phyloP scores from a whole-genome alignment of 1,284 basidiomycete genomes.

The Cutaneotrichosporon cavernicola region DNA sequence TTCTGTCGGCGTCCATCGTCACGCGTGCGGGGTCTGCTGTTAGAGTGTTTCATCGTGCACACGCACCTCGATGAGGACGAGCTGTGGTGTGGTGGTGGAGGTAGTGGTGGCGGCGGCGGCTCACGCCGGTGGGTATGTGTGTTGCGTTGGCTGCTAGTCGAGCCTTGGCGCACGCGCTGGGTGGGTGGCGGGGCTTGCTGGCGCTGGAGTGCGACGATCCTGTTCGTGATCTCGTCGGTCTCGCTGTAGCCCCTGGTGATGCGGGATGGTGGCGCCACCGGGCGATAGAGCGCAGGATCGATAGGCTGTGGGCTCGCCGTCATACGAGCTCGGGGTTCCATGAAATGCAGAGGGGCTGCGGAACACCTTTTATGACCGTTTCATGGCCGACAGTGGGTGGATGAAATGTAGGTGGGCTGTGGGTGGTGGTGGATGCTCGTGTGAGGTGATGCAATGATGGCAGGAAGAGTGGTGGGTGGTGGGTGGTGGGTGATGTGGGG shows the following conservation, averaged over 20 bases:
- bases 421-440: neutral
- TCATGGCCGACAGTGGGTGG: constrained; percentile 5
- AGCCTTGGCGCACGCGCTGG: constrained; percentile 3
- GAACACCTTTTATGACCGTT: constrained; percentile 5
- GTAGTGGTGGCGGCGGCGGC: neutral
- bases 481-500: too few species aligned
- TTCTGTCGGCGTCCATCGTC: constrained; percentile 9
- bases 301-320: constrained; percentile 13
- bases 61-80: neutral
- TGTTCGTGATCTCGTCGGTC: constrained; percentile 21
- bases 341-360: constrained; percentile 6
- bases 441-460: neutral
- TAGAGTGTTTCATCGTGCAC: neutral
- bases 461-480: neutral
- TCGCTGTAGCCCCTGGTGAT: neutral
- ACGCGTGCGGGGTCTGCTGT: constrained; percentile 1
- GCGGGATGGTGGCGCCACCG: constrained; percentile 10
- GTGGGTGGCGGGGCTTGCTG: constrained; percentile 29
- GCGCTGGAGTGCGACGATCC: constrained; percentile 35
- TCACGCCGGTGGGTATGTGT: neutral
- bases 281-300: neutral
- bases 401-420: neutral
- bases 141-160: neutral
- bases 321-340: constrained; percentile 8
- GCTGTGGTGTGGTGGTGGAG: neutral